Conservation (phyloP, 225 moss, liverwort and hornwort genomes). For the Marchantia paleacea region DNA sequence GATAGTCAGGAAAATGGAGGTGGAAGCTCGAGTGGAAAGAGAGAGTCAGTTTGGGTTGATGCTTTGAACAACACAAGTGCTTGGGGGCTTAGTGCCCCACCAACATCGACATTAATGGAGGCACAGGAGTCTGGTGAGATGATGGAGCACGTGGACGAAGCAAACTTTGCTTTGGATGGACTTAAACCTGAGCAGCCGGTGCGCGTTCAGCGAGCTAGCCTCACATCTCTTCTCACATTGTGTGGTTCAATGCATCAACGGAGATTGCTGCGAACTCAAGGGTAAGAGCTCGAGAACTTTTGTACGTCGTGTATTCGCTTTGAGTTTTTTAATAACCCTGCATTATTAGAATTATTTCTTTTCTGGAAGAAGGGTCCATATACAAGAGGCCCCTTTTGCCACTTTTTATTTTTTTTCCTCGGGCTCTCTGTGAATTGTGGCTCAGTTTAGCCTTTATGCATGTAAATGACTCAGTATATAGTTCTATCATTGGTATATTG, state of each 20-base stretch:
- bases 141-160: slow-evolving; percentile 99
- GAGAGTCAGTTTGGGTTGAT: slow-evolving; percentile 53
- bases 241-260: slow-evolving; percentile 97
- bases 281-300: slow-evolving; percentile 41
- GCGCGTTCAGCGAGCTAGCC: slow-evolving; percentile 95
- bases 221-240: slow-evolving; percentile 82
- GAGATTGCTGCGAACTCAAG: slow-evolving; percentile 86
- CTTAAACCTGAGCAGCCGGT: slow-evolving; percentile 85
- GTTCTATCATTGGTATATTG: no score
- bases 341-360: no score
- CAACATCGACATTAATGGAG: slow-evolving; percentile 88
- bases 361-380: background rate
- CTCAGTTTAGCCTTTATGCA: no score
- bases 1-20: slow-evolving; percentile 49
- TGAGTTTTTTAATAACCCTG: no score
- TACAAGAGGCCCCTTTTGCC: no score
- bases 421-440: no score
- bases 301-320: background rate
- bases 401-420: no score
- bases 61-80: slow-evolving; percentile 44
- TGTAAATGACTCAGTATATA: no score
- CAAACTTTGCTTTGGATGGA: slow-evolving; percentile 96
- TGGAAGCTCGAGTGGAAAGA: slow-evolving; percentile 45
- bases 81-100: slow-evolving; percentile 73
- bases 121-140: slow-evolving; percentile 99